Evolutionary conservation across 108 stramenopile genomes (phyloP).

Genomic region (Hondaea fermentalgiana): DNA sequence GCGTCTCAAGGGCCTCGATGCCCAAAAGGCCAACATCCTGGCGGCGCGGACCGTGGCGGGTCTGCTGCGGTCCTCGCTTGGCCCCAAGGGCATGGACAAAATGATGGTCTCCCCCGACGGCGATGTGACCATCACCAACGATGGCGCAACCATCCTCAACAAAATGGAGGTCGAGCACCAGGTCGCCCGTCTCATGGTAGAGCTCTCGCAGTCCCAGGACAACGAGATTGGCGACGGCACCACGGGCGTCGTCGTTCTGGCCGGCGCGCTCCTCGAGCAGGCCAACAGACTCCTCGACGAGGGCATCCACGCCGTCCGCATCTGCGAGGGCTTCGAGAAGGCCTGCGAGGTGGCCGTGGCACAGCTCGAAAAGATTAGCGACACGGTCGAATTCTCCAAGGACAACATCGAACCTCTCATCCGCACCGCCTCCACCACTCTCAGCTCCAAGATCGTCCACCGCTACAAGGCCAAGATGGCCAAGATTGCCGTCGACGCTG

Average conservation of each 20-base stretch:
- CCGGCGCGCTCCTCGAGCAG: conserved; percentile 92
- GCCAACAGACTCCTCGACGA: conserved; percentile 79
- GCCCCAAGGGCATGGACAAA: conserved; percentile 98
- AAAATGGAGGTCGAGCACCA: conserved; percentile 89
- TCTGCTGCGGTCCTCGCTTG: conserved; percentile 87
- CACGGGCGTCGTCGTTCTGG: conserved; percentile 95
- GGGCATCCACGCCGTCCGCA: conserved; percentile 92
- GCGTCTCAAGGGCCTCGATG: conserved; percentile 89
- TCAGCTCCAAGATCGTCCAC: conserved; percentile 91
- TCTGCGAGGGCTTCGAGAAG: conserved; percentile 90
- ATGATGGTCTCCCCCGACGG: conserved; percentile 93
- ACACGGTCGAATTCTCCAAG: conserved; percentile 69
- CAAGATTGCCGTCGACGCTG: conserved; percentile 85
- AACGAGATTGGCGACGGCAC: conserved; percentile 99
- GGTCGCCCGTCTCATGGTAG: conserved; percentile 92
- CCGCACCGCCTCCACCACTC: conserved; percentile 88
- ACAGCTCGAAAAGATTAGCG: conserved; percentile 71
- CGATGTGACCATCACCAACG: conserved; percentile 98
- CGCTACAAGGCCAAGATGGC: conserved; percentile 91
- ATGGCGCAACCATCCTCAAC: conserved; percentile 94
- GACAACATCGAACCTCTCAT: conserved; percentile 73
- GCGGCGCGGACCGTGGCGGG: conserved; percentile 87
- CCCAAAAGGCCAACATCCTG: conserved; percentile 87
- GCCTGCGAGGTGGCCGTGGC: conserved; percentile 82
- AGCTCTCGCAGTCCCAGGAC: conserved; percentile 86